Percentiles rank a stretch among this genome's conserved stretches.
Conservation (phyloP, 1,284 basidiomycete genomes). For the Ceratobasidium sp. region DNA sequence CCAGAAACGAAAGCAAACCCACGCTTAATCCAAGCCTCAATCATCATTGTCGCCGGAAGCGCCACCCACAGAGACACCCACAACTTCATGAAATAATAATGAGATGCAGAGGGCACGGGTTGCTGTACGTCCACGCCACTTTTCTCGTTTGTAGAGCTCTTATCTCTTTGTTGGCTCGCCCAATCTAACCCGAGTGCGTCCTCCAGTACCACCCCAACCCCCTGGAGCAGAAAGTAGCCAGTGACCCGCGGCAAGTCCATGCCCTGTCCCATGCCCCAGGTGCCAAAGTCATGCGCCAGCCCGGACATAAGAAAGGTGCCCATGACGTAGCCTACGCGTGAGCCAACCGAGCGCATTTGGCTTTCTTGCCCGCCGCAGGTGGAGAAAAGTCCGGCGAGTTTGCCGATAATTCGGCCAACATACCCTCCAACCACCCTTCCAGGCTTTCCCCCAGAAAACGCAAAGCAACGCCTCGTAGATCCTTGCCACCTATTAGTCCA, state of each 20-base stretch:
- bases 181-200: slow-evolving; percentile 9
- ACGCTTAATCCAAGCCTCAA: slow-evolving; percentile 24
- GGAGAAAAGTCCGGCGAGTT: neutral
- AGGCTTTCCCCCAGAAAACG: slow-evolving; percentile 5
- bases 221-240: slow-evolving; percentile 65
- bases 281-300: slow-evolving; percentile 61
- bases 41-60: slow-evolving; percentile 30
- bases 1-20: slow-evolving; percentile 5
- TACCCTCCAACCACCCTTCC: neutral
- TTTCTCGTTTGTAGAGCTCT: neutral
- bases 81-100: neutral
- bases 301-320: slow-evolving; percentile 66
- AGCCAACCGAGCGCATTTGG: neutral
- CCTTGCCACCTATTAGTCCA: slow-evolving; percentile 46
- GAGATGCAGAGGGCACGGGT: neutral
- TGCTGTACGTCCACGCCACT: neutral
- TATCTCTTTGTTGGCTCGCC: neutral
- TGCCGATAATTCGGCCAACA: neutral
- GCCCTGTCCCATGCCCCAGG: slow-evolving; percentile 66
- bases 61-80: slow-evolving; percentile 24
- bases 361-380: neutral
- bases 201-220: slow-evolving; percentile 61
- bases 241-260: slow-evolving; percentile 56
- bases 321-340: slow-evolving; percentile 55
- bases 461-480: slow-evolving; percentile 34